phyloP scores from a whole-genome alignment of 331 rosid genomes.

The Telfairia occidentalis region DNA sequence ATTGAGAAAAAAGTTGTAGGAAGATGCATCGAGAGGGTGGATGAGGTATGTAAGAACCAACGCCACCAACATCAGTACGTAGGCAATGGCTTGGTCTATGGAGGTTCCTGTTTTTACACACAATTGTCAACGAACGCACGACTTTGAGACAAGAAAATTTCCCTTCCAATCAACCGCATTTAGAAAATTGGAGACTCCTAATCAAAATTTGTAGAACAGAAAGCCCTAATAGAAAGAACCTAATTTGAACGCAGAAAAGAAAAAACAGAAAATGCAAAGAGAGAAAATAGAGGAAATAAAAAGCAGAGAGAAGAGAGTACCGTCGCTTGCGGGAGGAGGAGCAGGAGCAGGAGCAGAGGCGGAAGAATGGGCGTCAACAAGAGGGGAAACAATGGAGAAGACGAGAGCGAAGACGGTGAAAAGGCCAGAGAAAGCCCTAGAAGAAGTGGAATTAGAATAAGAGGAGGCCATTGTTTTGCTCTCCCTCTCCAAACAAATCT shows the following conservation, averaged over 20 bases:
- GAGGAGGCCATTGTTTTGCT: background rate
- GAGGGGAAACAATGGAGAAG: background rate
- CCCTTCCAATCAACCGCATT: too few relatives aligned
- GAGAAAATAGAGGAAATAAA: background rate
- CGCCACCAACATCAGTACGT: slow-evolving; percentile 62
- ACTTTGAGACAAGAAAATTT: too few relatives aligned
- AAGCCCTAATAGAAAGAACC: background rate
- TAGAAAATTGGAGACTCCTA: too few relatives aligned
- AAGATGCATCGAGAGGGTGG: slow-evolving; percentile 59
- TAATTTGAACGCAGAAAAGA: background rate
- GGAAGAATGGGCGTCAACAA: background rate
- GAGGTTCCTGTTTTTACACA: slow-evolving; percentile 39
- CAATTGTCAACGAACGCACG: background rate
- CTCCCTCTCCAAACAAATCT: background rate
- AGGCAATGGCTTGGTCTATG: slow-evolving; percentile 77
- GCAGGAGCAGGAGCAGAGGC: background rate
- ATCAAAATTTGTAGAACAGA: background rate
- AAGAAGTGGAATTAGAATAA: background rate
- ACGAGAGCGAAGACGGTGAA: background rate
- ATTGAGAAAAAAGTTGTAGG: slow-evolving; percentile 27
- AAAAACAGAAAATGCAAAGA: background rate
- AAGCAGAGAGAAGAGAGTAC: background rate
- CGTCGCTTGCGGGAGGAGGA: background rate
- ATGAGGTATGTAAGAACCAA: slow-evolving; percentile 67
- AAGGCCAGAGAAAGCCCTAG: background rate